Base-by-base conservation (phyloP, 345 rosid genomes). In the Camelina sativa region DNA sequence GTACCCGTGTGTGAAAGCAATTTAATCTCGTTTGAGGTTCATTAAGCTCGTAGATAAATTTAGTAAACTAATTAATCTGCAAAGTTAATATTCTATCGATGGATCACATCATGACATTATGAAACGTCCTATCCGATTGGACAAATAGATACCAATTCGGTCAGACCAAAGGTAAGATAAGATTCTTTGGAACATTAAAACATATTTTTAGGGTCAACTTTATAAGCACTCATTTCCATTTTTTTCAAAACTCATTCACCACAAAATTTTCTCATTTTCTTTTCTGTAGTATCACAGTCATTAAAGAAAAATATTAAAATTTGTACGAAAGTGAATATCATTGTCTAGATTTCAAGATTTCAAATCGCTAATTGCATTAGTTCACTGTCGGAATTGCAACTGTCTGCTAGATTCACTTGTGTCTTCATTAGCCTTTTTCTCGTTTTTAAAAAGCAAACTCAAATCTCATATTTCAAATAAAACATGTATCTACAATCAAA, bases 361-460 rank as follows among this genome's bases (percentile, higher is more conserved):
- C 40, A 37, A 37, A 37, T 56, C 30, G 40, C 73, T 37, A 67
- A 0, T 51, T 59, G 61, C 54, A 38, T 38, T 50, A 67, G 41
- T 47, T 67, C 62, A 16, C 46, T 50, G 1, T 40, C 72, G 1
- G 78, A 12, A 47, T 23, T 74, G 23, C 53, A 8, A 11, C 52
- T 62, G 53, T 25, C 38, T 62, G 62, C 20, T 47, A 5, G 78
- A 65, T 35, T 65, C 59, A 47, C 59, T 67, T 52, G 73, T 61
- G 51, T 69, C 64, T 60, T 76, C 65, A 0, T 78, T 63, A 38
- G 46, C 71, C 79, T 82, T 78, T 59, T 72, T 74, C 55, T 78
- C 64, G 56, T 48, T 69, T 52, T 54, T 57, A 38, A 38, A 10
- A 38, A 38, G 12, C 12, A 38, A 9, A 38, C 66, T 22, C 43